Evolutionary conservation across 2,329 filamentous ascomycete genomes (phyloP).

Genomic region (Ceratocystis cubensis): DNA sequence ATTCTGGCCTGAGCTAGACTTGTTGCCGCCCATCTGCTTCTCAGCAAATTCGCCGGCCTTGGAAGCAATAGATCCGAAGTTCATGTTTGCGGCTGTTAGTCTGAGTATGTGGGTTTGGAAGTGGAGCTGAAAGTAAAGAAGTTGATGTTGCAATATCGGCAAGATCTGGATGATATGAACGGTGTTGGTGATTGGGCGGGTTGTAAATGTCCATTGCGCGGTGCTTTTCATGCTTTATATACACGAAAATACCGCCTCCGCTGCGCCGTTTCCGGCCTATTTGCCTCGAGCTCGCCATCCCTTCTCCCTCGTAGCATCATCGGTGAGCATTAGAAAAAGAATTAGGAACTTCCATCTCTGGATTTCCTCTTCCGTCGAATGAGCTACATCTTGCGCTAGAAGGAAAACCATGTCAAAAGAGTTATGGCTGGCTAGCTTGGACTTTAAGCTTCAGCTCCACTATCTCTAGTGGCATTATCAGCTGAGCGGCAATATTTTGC

Average conservation of each 20-base stretch:
- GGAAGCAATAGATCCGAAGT: slow-evolving; percentile 24
- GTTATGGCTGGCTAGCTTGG: background rate
- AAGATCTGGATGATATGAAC: background rate
- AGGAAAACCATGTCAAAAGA: background rate
- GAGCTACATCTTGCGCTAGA: background rate
- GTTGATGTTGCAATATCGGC: background rate
- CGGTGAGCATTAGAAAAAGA: background rate
- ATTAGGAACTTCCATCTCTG: background rate
- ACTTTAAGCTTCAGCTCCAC: background rate
- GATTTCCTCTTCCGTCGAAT: background rate
- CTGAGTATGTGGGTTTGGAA: background rate
- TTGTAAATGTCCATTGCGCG: background rate
- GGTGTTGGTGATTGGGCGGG: background rate
- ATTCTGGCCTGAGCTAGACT: slow-evolving; percentile 8
- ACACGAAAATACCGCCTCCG: background rate
- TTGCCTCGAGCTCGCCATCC: background rate
- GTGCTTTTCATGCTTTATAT: background rate
- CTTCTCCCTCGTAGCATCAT: background rate
- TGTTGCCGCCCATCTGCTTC: slow-evolving; percentile 15
- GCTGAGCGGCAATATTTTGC: background rate
- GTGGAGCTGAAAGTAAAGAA: background rate
- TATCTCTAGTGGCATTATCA: background rate
- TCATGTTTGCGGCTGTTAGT: slow-evolving; percentile 22
- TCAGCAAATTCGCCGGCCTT: slow-evolving; percentile 24
- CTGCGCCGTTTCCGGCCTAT: background rate